Evolutionary conservation across 208 protist genomes (phyloP).

Genomic region (Wallacemonas sp.): DNA sequence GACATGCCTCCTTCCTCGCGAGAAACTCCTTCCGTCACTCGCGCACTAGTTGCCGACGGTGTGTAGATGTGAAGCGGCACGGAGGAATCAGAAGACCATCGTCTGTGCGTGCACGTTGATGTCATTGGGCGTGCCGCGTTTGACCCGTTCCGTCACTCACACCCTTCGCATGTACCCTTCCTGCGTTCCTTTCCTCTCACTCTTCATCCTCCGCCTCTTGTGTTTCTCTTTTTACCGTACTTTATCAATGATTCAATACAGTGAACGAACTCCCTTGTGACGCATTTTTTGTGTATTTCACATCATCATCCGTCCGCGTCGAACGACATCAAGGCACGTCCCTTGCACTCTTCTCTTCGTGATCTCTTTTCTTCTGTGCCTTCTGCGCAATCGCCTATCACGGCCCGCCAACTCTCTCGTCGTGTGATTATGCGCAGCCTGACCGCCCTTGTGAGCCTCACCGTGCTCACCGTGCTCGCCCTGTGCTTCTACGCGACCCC

Average conservation of each 20-base stretch:
- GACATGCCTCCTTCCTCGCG: no score
- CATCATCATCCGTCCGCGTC: background rate
- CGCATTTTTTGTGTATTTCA: slow-evolving; percentile 1
- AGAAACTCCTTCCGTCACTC: no score
- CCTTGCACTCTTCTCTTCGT: background rate
- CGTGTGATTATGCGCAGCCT: slow-evolving; percentile 23
- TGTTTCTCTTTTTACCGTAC: background rate
- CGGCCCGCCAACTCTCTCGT: background rate
- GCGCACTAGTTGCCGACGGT: no score
- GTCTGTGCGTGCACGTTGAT: no score
- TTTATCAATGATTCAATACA: background rate
- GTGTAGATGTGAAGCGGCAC: no score
- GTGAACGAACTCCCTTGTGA: no score
- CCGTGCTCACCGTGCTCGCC: slow-evolving; percentile 19
- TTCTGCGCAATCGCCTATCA: background rate
- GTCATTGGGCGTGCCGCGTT: no score
- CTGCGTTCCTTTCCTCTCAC: no score
- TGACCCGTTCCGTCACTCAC: no score
- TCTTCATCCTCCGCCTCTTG: no score
- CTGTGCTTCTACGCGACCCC: background rate
- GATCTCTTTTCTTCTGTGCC: background rate
- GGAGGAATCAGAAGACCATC: no score
- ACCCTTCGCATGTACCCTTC: no score
- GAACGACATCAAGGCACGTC: background rate
- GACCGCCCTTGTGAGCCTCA: slow-evolving; percentile 11